Percentiles rank a stretch among this genome's conserved stretches.
Evolutionary conservation across 139 green algal genomes (phyloP).

Genomic region (Edaphochlamys debaryana): DNA sequence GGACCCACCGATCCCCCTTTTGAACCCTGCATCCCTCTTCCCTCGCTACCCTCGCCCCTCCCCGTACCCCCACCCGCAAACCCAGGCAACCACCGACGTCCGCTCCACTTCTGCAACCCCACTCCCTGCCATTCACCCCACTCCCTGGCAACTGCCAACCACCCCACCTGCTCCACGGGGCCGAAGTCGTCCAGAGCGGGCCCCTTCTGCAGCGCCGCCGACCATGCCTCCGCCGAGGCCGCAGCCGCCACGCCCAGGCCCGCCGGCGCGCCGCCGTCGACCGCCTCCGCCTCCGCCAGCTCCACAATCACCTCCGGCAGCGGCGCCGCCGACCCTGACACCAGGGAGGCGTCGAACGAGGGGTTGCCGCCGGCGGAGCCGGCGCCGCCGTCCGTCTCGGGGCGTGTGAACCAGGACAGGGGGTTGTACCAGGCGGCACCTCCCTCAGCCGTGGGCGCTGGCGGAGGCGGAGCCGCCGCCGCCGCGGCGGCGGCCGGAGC

Average conservation of each 20-base stretch:
- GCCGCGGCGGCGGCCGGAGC: neutral
- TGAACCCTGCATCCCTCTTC: too few species aligned
- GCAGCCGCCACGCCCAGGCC: neutral
- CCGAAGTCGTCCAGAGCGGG: neutral
- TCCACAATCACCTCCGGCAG: neutral
- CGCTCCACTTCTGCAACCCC: too few species aligned
- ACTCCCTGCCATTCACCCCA: too few species aligned
- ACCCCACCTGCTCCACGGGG: constrained; percentile 18
- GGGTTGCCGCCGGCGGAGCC: neutral
- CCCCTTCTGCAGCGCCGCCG: neutral
- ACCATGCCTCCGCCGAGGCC: neutral
- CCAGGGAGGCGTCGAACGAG: constrained; percentile 15
- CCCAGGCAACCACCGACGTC: too few species aligned
- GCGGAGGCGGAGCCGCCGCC: neutral
- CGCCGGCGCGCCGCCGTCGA: neutral
- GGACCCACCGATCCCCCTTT: too few species aligned
- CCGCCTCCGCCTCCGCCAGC: neutral
- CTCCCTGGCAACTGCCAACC: too few species aligned
- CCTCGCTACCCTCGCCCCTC: too few species aligned
- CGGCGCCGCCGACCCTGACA: neutral
- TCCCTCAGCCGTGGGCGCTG: neutral
- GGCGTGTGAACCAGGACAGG: constrained; percentile 35
- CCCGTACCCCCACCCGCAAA: too few species aligned
- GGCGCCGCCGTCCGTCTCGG: neutral
- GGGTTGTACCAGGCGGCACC: constrained; percentile 17